Percentiles rank a stretch among this genome's conserved stretches.
These are phyloP conservation scores for Populus hybrid DNA, from an alignment of 441 rosid genomes.

Conservation along the genomic window DNA sequence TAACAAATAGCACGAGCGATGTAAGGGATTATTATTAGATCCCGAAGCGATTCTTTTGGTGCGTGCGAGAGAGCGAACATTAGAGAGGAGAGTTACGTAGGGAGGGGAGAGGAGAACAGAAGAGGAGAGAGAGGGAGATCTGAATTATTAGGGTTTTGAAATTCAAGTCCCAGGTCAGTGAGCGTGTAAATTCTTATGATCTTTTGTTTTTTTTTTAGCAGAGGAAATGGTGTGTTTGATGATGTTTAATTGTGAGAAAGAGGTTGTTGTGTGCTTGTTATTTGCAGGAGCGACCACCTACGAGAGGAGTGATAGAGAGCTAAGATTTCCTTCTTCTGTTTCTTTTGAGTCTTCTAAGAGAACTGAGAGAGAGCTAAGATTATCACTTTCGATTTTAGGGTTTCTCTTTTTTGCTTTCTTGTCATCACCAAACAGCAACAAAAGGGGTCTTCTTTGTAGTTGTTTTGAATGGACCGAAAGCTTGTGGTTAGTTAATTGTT, in stretches of 20 bases:
- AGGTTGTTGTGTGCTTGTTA: slow-evolving; percentile 57
- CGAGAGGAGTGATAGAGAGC: slow-evolving; percentile 49
- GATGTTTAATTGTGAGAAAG: slow-evolving; percentile 79
- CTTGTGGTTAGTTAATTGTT: slow-evolving; percentile 71
- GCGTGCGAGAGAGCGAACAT: neutral
- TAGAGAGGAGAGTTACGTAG: neutral
- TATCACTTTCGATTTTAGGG: slow-evolving; percentile 47
- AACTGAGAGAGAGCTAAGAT: slow-evolving; percentile 30
- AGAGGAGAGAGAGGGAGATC: neutral
- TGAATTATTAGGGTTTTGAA: neutral
- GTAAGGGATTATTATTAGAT: neutral
- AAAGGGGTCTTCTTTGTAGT: slow-evolving; percentile 9
- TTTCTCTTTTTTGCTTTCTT: slow-evolving; percentile 31
- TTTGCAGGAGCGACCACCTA: slow-evolving; percentile 55
- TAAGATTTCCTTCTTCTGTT: neutral
- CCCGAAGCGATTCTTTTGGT: neutral
- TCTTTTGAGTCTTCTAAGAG: slow-evolving; percentile 33
- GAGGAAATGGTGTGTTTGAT: slow-evolving; percentile 62
- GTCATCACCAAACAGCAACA: neutral
- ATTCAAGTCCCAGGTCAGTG: neutral
- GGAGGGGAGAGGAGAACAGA: neutral
- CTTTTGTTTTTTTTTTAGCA: slow-evolving; percentile 8
- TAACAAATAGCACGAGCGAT: too few species aligned
- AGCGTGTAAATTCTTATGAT: neutral
- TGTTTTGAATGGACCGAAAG: slow-evolving; percentile 66